Evolutionary conservation across 345 rosid species (phyloP).

Genomic region (Citrus hindsii): DNA sequence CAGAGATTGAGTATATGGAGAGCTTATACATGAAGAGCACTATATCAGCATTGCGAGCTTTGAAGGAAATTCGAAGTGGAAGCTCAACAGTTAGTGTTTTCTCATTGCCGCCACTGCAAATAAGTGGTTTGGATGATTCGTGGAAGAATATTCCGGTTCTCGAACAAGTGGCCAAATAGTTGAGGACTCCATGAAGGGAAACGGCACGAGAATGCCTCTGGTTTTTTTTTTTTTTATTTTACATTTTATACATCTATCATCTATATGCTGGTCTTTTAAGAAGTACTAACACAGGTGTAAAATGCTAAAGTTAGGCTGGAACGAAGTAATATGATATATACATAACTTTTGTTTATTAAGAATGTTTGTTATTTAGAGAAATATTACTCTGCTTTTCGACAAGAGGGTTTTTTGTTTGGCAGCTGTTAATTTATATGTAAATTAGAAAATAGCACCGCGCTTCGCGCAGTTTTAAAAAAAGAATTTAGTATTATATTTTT

Average conservation of each 20-base stretch:
- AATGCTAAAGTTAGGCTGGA: conserved; percentile 20
- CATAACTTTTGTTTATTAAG: neutral
- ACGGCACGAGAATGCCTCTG: neutral
- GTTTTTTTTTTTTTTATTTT: neutral
- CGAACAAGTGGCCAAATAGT: conserved; percentile 79
- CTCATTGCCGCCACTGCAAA: conserved; percentile 84
- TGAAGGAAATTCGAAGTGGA: conserved; percentile 73
- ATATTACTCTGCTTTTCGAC: neutral
- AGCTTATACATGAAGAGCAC: conserved; percentile 83
- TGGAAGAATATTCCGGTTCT: conserved; percentile 77
- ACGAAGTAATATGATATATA: conserved; percentile 4
- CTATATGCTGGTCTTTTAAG: conserved; percentile 17
- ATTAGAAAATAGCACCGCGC: no score
- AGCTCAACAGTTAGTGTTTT: conserved; percentile 88
- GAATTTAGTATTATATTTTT: no score
- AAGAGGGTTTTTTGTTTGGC: no score
- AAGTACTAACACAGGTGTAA: conserved; percentile 31
- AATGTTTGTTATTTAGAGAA: neutral
- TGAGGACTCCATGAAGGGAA: neutral
- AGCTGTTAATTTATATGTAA: no score
- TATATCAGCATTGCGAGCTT: conserved; percentile 63
- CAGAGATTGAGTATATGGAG: conserved; percentile 63
- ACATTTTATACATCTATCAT: conserved; percentile 11
- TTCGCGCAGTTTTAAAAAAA: no score
- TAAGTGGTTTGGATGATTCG: conserved; percentile 54